Evolutionary conservation across 441 rosid genomes (phyloP).

Genomic region (Jatropha multifida): DNA sequence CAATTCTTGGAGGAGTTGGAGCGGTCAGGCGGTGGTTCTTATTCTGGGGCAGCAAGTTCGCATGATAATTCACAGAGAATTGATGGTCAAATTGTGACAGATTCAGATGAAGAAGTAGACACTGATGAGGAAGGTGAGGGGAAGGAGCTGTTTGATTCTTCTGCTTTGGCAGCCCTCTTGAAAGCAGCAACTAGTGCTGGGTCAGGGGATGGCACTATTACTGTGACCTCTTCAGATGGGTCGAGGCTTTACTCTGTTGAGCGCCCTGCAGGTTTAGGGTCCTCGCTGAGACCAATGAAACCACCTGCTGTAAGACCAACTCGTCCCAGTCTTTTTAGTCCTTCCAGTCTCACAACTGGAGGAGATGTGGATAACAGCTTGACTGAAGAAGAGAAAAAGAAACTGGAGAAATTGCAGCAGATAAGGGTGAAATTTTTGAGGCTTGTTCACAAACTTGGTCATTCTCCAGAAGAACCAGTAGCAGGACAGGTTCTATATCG

Average conservation of each 20-base stretch:
- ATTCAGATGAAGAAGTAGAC: conserved; percentile 74
- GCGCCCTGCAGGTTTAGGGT: conserved; percentile 90
- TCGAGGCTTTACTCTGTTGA: conserved; percentile 90
- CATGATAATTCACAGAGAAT: conserved; percentile 54
- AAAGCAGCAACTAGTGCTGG: conserved; percentile 84
- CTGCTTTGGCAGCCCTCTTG: conserved; percentile 87
- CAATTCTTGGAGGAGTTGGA: conserved; percentile 81
- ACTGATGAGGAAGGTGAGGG: conserved; percentile 48
- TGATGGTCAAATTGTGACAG: conserved; percentile 78
- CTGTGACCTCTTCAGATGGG: conserved; percentile 79
- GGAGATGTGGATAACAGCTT: conserved; percentile 55
- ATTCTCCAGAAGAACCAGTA: conserved; percentile 73
- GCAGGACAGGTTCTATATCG: conserved; percentile 87
- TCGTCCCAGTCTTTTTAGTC: conserved; percentile 52
- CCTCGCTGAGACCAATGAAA: conserved; percentile 59
- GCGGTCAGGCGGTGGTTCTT: conserved; percentile 49
- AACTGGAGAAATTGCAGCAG: conserved; percentile 71
- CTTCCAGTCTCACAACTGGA: conserved; percentile 38
- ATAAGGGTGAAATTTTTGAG: conserved; percentile 81
- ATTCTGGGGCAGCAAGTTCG: conserved; percentile 52
- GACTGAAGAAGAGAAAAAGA: conserved; percentile 80
- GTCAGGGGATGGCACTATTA: conserved; percentile 55
- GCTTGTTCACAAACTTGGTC: conserved; percentile 79
- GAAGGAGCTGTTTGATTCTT: conserved; percentile 83
- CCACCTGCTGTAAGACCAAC: conserved; percentile 55